These are phyloP conservation scores for Kazachstania bromeliacearum DNA, from an alignment of 805 yeast genomes.

Conservation along the genomic window DNA sequence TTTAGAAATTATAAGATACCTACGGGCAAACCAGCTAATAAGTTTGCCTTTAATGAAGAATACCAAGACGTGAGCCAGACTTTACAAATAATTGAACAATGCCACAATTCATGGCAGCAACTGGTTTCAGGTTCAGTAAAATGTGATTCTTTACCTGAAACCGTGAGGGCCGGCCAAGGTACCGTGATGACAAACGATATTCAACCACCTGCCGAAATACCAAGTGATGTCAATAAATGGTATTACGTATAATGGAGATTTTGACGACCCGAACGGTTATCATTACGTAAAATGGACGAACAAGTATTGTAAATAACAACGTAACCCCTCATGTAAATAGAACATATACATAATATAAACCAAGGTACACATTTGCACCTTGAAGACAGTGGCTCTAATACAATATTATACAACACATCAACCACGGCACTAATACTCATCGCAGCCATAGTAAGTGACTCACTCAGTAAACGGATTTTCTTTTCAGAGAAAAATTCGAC, in stretches of 20 bases:
- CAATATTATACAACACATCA: too few species aligned
- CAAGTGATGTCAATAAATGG: slow-evolving; percentile 33
- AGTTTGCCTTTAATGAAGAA: slow-evolving; percentile 66
- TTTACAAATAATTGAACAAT: slow-evolving; percentile 48
- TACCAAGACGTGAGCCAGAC: slow-evolving; percentile 52
- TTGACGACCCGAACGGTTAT: too few species aligned
- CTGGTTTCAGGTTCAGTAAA: slow-evolving; percentile 37
- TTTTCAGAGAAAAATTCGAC: too few species aligned
- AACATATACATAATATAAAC: too few species aligned
- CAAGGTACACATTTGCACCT: too few species aligned
- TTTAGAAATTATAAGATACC: slow-evolving; percentile 78
- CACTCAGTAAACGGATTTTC: too few species aligned
- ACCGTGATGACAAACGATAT: slow-evolving; percentile 16
- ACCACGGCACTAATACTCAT: too few species aligned
- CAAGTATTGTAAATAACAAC: too few species aligned
- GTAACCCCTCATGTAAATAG: too few species aligned
- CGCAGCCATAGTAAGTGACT: too few species aligned
- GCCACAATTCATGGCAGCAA: slow-evolving; percentile 58
- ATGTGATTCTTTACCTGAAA: slow-evolving; percentile 29
- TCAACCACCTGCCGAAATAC: slow-evolving; percentile 30
- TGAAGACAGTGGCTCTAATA: too few species aligned
- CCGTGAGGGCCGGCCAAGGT: slow-evolving; percentile 49
- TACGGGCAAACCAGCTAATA: slow-evolving; percentile 67
- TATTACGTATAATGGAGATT: slow-evolving; percentile 23
- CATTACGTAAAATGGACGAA: too few species aligned